A percentile compares a stretch with the other conserved stretches of the same genome.
These are phyloP conservation scores for Dacryopinax primogenitus DNA, from an alignment of 768 basidiomycete species.

Conservation along the genomic window DNA sequence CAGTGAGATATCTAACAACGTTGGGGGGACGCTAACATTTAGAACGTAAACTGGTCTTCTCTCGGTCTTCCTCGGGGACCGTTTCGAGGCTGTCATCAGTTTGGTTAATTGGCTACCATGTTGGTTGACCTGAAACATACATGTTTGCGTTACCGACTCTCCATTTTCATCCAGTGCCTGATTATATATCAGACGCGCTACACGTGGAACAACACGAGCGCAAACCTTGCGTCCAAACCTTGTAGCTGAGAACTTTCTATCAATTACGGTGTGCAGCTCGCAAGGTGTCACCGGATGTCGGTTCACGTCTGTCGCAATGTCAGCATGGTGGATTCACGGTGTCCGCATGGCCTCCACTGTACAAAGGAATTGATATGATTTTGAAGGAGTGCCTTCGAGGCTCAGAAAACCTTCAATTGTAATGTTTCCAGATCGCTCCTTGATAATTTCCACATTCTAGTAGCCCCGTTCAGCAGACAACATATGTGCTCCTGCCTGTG, in stretches of 20 bases:
- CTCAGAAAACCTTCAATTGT: slow-evolving; percentile 74
- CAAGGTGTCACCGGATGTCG: slow-evolving; percentile 50
- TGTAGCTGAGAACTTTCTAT: slow-evolving; percentile 40
- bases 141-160: neutral
- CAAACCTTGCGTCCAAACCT: slow-evolving; percentile 16
- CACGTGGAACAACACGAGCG: neutral
- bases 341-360: slow-evolving; percentile 21
- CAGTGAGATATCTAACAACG: slow-evolving; percentile 59
- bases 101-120: neutral
- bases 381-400: slow-evolving; percentile 58
- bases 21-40: slow-evolving; percentile 52
- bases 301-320: slow-evolving; percentile 52
- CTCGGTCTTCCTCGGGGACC: slow-evolving; percentile 68
- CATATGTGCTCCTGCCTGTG: neutral
- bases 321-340: neutral
- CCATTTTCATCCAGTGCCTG: neutral
- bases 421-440: slow-evolving; percentile 37
- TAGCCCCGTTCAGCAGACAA: slow-evolving; percentile 13
- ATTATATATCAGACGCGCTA: neutral
- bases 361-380: slow-evolving; percentile 83
- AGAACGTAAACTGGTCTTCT: slow-evolving; percentile 75
- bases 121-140: neutral
- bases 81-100: slow-evolving; percentile 38
- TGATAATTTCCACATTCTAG: slow-evolving; percentile 58
- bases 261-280: slow-evolving; percentile 58